Conservation (phyloP, 257 asterid genomes). For the Solanum piurae region DNA sequence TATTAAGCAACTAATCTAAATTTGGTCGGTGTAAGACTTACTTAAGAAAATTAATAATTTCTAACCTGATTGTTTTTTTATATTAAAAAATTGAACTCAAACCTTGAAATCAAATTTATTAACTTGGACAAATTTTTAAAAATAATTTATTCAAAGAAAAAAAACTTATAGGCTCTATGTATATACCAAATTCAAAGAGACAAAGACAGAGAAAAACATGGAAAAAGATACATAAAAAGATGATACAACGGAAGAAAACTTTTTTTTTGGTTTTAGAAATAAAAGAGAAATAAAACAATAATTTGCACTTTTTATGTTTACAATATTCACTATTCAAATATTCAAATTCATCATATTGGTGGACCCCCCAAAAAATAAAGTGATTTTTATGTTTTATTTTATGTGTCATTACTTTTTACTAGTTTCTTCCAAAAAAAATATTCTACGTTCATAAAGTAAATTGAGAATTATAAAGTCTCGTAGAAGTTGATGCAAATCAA, state of each 20-base stretch:
- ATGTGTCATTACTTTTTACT: neutral
- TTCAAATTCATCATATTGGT: neutral
- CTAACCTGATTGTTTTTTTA: too few relatives aligned
- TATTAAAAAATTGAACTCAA: fast-evolving
- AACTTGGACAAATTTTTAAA: neutral
- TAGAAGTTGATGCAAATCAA: fast-evolving
- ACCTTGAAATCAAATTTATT: too few relatives aligned
- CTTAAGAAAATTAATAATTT: too few relatives aligned
- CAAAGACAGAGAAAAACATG: neutral
- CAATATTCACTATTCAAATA: neutral
- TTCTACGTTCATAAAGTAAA: neutral
- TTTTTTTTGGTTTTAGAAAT: neutral
- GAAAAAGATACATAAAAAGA: neutral
- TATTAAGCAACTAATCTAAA: neutral
- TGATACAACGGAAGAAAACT: neutral
- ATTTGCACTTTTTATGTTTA: neutral
- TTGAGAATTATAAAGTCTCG: neutral
- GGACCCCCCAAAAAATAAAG: neutral
- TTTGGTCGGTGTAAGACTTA: neutral
- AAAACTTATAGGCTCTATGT: neutral
- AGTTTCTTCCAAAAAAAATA: neutral
- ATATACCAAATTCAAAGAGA: neutral
- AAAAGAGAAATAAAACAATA: neutral
- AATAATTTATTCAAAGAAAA: neutral
- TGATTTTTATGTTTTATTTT: neutral